Conservation (phyloP, 202 grass and related monocot species). For the Eragrostis tef region DNA sequence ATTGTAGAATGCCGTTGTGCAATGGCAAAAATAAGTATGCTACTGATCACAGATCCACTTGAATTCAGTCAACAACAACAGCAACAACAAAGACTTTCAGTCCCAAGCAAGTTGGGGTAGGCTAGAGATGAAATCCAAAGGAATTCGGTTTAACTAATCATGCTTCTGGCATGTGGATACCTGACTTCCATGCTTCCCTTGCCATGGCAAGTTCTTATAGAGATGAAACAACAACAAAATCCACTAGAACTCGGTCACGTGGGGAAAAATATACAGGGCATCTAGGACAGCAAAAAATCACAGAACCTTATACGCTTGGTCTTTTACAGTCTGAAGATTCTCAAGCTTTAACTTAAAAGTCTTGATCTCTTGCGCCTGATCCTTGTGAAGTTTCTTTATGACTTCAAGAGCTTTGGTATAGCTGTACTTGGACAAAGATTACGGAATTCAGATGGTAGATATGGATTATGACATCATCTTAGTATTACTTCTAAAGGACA, state of each 20-base stretch:
- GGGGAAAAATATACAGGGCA: not conserved
- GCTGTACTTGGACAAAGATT: slow-evolving; percentile 55
- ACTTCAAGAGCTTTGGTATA: slow-evolving; percentile 98
- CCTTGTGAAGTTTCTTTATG: slow-evolving; percentile 99
- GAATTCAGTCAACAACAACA: not conserved
- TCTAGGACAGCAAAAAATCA: slow-evolving; percentile 23
- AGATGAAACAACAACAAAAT: too few species aligned
- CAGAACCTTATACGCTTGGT: slow-evolving; percentile 86
- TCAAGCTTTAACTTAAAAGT: slow-evolving; percentile 91
- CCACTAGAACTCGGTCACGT: not conserved
- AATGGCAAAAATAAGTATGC: not conserved
- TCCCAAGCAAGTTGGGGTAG: too few species aligned
- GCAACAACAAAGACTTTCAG: too few species aligned
- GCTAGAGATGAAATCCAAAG: too few species aligned
- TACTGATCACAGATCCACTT: not conserved
- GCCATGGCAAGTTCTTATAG: too few species aligned
- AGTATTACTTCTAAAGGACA: slow-evolving; percentile 4
- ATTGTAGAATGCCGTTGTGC: not conserved
- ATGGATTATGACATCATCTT: not conserved
- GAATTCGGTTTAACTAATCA: too few species aligned
- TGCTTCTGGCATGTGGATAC: too few species aligned
- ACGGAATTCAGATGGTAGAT: slow-evolving; percentile 20
- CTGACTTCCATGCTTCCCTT: too few species aligned
- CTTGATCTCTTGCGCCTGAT: slow-evolving; percentile 94
- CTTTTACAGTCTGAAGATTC: slow-evolving; percentile 96